Conservation (phyloP, 2,329 filamentous ascomycete species). For the Fusarium miscanthi region DNA sequence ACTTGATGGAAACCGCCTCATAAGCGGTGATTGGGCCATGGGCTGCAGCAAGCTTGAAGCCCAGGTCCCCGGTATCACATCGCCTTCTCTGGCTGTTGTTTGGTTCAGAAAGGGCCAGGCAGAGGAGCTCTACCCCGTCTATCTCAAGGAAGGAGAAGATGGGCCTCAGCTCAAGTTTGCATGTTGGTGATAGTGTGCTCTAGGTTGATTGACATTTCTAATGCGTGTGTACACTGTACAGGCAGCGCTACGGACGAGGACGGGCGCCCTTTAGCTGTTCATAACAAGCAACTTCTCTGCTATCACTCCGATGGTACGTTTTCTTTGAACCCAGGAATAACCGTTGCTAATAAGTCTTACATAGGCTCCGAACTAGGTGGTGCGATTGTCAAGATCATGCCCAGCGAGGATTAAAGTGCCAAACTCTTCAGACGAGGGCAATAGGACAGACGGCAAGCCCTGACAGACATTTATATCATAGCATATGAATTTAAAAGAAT, state of each 20-base stretch:
- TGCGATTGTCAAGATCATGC: not conserved
- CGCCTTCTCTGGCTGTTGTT: not conserved
- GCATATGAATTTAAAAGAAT: not conserved
- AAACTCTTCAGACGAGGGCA: not conserved
- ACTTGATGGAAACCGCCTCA: not conserved
- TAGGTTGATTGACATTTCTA: too few relatives aligned
- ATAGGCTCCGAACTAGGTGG: accelerated
- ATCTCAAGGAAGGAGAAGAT: not conserved
- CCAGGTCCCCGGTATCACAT: not conserved
- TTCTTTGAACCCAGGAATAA: accelerated
- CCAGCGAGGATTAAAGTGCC: not conserved
- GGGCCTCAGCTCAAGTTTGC: not conserved
- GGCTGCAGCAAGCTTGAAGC: not conserved
- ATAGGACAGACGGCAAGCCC: not conserved
- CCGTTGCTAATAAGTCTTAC: not conserved
- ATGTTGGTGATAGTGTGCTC: not conserved
- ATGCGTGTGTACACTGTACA: not conserved
- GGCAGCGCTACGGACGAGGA: not conserved
- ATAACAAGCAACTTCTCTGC: not conserved
- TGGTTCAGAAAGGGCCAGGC: not conserved
- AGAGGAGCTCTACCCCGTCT: not conserved
- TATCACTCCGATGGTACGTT: not conserved
- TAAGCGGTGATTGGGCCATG: not conserved
- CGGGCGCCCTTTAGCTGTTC: not conserved
- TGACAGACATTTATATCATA: not conserved